These are phyloP conservation scores for Harringtonia aguacate DNA, from an alignment of 2,329 filamentous ascomycete genomes.

Conservation along the genomic window DNA sequence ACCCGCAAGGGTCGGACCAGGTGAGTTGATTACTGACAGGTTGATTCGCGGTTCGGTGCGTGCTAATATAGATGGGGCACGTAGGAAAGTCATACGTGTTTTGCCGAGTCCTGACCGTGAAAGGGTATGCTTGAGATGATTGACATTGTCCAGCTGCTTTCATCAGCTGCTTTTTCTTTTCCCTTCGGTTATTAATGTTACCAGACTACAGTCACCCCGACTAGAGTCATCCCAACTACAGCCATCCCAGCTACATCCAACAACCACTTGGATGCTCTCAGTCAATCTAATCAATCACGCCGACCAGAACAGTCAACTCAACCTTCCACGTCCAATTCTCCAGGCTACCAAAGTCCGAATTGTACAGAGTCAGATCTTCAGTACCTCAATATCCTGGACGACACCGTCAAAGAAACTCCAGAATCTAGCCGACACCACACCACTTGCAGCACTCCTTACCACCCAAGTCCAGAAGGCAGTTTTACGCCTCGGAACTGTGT, in stretches of 20 bases:
- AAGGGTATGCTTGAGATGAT: too few species aligned
- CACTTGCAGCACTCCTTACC: constrained; percentile 11
- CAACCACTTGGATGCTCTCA: constrained; percentile 3
- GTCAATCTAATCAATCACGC: constrained; percentile 7
- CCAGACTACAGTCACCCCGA: not conserved
- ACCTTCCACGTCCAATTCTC: constrained; percentile 10
- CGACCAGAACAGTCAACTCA: constrained; percentile 5
- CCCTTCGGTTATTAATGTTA: too few species aligned
- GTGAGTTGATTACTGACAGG: constrained; percentile 10
- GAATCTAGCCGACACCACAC: constrained; percentile 13
- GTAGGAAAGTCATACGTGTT: constrained; percentile 13
- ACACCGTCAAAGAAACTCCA: constrained; percentile 14
- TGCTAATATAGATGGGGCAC: constrained; percentile 12
- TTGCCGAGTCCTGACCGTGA: constrained; percentile 9
- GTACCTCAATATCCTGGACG: constrained; percentile 15
- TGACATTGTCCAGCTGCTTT: constrained; percentile 10
- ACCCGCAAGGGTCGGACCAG: constrained; percentile 14
- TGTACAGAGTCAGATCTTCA: constrained; percentile 14
- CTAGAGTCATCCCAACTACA: constrained; percentile 5
- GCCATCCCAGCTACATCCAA: constrained; percentile 10
- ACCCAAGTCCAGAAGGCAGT: constrained; percentile 11
- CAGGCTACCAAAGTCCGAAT: constrained; percentile 12
- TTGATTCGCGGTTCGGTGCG: constrained; percentile 5
- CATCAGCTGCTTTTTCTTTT: constrained; percentile 9
- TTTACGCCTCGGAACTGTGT: constrained; percentile 13